Evolutionary conservation across 2,329 filamentous ascomycete genomes (phyloP), one percentile per base, ranked within the genome.

Genomic region (Mariannaea elegans): DNA sequence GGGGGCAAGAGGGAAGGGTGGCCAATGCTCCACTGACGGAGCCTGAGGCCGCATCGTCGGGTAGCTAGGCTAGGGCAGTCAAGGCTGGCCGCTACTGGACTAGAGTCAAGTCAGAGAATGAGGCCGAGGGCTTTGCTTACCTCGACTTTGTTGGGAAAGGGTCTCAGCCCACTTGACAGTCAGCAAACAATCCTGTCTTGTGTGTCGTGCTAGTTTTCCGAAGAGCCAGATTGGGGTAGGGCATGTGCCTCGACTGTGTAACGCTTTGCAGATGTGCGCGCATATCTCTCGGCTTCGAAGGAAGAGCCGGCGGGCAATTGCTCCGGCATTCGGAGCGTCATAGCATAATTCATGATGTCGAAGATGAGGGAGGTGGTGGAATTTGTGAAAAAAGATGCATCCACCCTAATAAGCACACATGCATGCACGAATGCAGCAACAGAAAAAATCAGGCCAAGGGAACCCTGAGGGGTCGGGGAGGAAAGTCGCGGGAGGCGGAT

Each of bases 21-120:
- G 65, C 67, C 67, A 67, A 68, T 62, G 47, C 65, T 71, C 65
- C 68, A 71, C 68, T 39, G 29, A 59, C 34, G 48, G 42, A 62
- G 56, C 61, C 67, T 67, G 61, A 49, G 59, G 62, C 61, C 64
- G 66, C 66, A 67, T 62, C 49, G 54, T 62, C 60, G 63, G 63
- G 59, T 61, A 68, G 61, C 51, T 60, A 48, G 45, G 56, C 50
- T 59, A 45, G 56, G 36, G 50, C 34, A 42, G 24, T 42, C 44
- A 46, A 59, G 51, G 50, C 48, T 55, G 42, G 42, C 39, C 29
- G 56, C 45, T 49, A 39, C 31, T 54, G 56, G 56, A 50, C 44
- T 53, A 10, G 46, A 41, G 36, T n/a, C 32, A 45, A 46, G 50
- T 54, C 50, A 49, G 53, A 59, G 29, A 47, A 13, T 7, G 16